Percentiles rank a stretch among this genome's conserved stretches.
Conservation (phyloP, 2,329 filamentous ascomycete species). For the Phialophora chinensis region DNA sequence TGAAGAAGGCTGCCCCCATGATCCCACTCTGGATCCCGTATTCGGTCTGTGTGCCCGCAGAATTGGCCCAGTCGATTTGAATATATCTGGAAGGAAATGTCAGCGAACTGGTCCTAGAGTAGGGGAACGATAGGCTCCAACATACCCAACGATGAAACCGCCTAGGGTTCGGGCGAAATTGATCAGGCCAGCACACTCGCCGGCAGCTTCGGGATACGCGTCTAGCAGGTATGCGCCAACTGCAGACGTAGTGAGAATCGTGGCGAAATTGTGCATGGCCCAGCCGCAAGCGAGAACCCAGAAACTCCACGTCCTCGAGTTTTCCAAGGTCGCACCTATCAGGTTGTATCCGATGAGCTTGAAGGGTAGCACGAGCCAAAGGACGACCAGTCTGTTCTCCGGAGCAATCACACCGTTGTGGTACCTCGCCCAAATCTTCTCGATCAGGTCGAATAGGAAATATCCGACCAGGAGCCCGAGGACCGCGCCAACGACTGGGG, state of each 20-base stretch:
- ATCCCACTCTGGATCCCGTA: slow-evolving; percentile 56
- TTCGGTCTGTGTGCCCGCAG: slow-evolving; percentile 50
- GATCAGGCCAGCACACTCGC: slow-evolving; percentile 59
- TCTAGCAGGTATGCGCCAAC: slow-evolving; percentile 60
- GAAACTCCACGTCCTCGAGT: slow-evolving; percentile 46
- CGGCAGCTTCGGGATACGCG: slow-evolving; percentile 59
- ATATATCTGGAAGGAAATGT: slow-evolving; percentile 10
- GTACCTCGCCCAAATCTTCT: slow-evolving; percentile 52
- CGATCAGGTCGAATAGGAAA: slow-evolving; percentile 60
- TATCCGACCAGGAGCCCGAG: slow-evolving; percentile 60
- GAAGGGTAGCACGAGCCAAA: slow-evolving; percentile 54
- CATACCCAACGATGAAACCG: slow-evolving; percentile 47
- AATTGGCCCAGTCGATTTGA: slow-evolving; percentile 57
- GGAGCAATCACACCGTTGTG: slow-evolving; percentile 61
- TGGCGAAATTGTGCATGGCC: slow-evolving; percentile 60
- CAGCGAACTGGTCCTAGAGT: neutral
- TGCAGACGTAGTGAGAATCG: slow-evolving; percentile 61
- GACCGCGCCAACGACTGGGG: slow-evolving; percentile 59
- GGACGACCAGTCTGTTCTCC: slow-evolving; percentile 59
- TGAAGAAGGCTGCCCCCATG: slow-evolving; percentile 45
- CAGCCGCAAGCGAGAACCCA: slow-evolving; percentile 54
- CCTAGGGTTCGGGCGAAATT: slow-evolving; percentile 57
- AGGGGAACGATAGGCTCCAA: slow-evolving; percentile 34
- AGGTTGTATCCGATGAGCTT: slow-evolving; percentile 51
- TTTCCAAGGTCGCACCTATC: slow-evolving; percentile 36